Conservation (phyloP, 768 basidiomycete genomes). For the Saitozyma podzolica region DNA sequence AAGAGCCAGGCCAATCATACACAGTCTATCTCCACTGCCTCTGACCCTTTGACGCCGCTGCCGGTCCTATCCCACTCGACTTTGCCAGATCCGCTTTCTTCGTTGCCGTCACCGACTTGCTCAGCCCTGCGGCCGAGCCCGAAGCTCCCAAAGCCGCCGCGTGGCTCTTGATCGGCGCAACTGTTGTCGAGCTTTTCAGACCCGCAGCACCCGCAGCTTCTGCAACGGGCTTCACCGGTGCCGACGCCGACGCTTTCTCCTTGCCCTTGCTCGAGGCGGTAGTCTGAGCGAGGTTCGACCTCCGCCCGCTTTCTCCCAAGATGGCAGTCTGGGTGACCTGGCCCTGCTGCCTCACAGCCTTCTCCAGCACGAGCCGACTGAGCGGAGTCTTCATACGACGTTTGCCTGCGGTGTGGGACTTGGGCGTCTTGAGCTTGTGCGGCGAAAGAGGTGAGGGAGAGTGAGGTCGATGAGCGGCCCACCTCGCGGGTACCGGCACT, state of each 20-base stretch:
- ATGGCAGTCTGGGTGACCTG: constrained; percentile 7
- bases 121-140: not conserved
- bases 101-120: not conserved
- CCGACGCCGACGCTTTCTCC: not conserved
- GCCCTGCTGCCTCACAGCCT: constrained; percentile 32
- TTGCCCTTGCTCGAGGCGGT: not conserved
- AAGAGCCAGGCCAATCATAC: no score
- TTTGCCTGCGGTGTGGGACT: constrained; percentile 14
- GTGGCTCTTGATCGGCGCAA: constrained; percentile 5
- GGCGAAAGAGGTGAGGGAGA: constrained; percentile 34
- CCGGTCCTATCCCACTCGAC: constrained; percentile 26
- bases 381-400: constrained; percentile 37
- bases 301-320: constrained; percentile 23
- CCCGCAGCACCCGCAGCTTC: not conserved
- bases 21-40: not conserved
- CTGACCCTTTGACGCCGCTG: no score
- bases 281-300: constrained; percentile 14
- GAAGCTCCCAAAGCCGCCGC: not conserved
- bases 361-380: constrained; percentile 41
- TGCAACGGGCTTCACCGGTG: no score
- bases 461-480: constrained; percentile 23
- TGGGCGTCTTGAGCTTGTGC: constrained; percentile 21
- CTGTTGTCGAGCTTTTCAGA: constrained; percentile 1
- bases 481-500: not conserved
- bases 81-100: constrained; percentile 25